Conservation (phyloP, 1,284 basidiomycete genomes). For the Tilletia setariae region DNA sequence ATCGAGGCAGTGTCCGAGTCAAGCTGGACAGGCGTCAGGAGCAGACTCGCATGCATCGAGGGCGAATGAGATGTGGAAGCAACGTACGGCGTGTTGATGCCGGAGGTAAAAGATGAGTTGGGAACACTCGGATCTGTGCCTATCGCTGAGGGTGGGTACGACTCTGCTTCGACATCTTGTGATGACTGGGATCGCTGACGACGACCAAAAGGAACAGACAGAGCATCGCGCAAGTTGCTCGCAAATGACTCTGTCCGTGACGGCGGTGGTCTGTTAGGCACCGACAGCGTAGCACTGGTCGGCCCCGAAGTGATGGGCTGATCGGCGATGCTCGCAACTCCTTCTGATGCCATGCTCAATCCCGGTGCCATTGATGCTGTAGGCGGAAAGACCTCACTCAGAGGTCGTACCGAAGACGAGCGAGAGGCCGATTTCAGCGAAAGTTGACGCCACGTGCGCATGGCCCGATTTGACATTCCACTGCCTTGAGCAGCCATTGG, state of each 20-base stretch:
- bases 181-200: constrained; percentile 12
- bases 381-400: constrained; percentile 2
- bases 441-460: constrained; percentile 7
- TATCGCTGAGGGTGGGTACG: background rate
- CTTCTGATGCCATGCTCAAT: too few species aligned
- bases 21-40: background rate
- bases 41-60: background rate
- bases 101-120: background rate
- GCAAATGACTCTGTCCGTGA: constrained; percentile 1
- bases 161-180: background rate
- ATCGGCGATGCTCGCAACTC: too few species aligned
- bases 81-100: background rate
- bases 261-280: background rate
- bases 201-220: constrained; percentile 10
- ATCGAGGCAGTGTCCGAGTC: background rate
- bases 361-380: too few species aligned
- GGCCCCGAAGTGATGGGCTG: too few species aligned
- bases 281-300: background rate
- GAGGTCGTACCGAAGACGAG: background rate
- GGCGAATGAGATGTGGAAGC: background rate
- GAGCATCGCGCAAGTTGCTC: background rate
- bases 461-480: constrained; percentile 5
- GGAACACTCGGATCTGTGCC: background rate
- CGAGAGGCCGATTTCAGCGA: background rate
- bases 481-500: background rate